phyloP scores from a whole-genome alignment of 2,329 filamentous ascomycete genomes.

The Cladosporium sp. region DNA sequence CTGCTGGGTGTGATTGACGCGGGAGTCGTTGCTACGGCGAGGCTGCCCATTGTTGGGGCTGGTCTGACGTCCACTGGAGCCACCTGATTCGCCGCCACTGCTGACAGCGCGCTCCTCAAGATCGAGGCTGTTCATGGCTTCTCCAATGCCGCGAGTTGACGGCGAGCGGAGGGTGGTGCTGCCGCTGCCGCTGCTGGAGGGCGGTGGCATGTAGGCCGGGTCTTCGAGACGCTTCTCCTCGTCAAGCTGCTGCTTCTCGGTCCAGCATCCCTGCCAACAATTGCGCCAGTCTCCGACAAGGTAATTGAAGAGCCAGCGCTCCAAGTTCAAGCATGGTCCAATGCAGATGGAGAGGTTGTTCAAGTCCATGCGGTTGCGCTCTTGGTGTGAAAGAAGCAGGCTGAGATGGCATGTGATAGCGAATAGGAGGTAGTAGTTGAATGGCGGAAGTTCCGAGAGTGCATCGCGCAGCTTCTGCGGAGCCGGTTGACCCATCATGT shows the following conservation, averaged over 20 bases:
- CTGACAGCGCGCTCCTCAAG: constrained; percentile 19
- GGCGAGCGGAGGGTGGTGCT: background rate
- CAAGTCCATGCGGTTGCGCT: constrained; percentile 98
- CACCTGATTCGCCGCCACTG: constrained; percentile 17
- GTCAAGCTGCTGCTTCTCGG: constrained; percentile 74
- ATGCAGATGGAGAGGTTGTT: constrained; percentile 95
- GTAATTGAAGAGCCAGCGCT: constrained; percentile 92
- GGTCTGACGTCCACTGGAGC: constrained; percentile 2
- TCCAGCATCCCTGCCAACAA: constrained; percentile 95
- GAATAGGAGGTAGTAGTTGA: constrained; percentile 96
- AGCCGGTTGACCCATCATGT: constrained; percentile 52
- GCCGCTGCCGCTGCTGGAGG: constrained; percentile 1
- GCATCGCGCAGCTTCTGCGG: constrained; percentile 86
- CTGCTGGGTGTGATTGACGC: background rate
- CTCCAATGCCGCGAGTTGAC: constrained; percentile 24
- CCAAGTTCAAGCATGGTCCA: constrained; percentile 94
- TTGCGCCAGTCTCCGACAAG: constrained; percentile 93
- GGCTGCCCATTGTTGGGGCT: background rate
- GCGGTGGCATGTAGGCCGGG: constrained; percentile 10
- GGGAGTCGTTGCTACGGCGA: background rate
- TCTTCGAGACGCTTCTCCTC: constrained; percentile 43
- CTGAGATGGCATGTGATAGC: constrained; percentile 96
- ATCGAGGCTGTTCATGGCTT: constrained; percentile 22
- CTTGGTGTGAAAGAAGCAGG: constrained; percentile 81
- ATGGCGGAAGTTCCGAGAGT: constrained; percentile 88